Evolutionary conservation across 2,329 filamentous ascomycete species (phyloP).

Genomic region (Lanzia echinophila): DNA sequence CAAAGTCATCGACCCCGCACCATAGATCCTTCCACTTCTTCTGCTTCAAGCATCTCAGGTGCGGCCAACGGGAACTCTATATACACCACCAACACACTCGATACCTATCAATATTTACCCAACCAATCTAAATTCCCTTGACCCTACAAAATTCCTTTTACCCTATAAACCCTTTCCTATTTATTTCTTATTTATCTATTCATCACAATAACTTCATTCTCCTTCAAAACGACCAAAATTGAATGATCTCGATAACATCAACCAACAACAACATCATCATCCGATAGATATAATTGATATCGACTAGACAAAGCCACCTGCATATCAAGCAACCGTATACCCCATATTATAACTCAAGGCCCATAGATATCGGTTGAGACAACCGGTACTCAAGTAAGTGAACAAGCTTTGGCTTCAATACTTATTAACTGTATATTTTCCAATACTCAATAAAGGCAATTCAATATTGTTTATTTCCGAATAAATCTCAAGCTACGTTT

Average conservation of each 20-base stretch:
- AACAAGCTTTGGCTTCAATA: background rate
- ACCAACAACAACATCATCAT: background rate
- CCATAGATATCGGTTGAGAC: background rate
- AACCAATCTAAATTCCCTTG: background rate
- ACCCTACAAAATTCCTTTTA: background rate
- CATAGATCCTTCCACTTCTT: no score
- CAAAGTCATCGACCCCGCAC: no score
- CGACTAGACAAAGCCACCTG: background rate
- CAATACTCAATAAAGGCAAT: background rate
- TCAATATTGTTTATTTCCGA: background rate
- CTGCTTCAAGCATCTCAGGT: no score
- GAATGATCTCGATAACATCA: background rate
- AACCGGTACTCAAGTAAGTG: background rate
- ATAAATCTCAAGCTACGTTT: background rate
- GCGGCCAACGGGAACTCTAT: no score
- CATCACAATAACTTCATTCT: background rate
- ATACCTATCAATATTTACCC: no score
- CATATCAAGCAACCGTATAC: conserved; percentile 1
- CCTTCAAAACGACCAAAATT: background rate
- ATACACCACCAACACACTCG: no score
- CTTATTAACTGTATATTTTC: background rate
- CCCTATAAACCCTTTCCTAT: background rate
- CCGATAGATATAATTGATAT: conserved; percentile 2
- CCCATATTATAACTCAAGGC: background rate
- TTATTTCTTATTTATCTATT: background rate